Percentiles rank a stretch among this genome's conserved stretches.
phyloP scores from a whole-genome alignment of 2,329 filamentous ascomycete species.

The Rosellinia necatrix region DNA sequence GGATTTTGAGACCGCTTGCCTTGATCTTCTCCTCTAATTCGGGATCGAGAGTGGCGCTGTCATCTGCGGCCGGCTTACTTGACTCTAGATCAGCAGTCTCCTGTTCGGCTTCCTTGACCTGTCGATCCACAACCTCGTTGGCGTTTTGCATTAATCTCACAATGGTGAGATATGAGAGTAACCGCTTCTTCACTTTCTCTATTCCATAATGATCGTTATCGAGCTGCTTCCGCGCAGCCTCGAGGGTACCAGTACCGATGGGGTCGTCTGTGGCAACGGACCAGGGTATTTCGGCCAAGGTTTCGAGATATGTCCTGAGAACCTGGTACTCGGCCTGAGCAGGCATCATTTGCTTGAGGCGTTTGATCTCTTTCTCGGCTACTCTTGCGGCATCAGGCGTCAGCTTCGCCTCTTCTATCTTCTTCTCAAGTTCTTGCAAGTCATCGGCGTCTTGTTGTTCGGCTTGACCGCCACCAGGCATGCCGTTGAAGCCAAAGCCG shows the following conservation, averaged over 20 bases:
- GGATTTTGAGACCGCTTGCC: constrained; percentile 65
- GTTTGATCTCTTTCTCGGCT: constrained; percentile 85
- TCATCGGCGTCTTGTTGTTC: constrained; percentile 87
- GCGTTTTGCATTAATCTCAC: constrained; percentile 90
- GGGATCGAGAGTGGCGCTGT: constrained; percentile 40
- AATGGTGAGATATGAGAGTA: constrained; percentile 96
- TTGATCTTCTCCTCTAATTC: constrained; percentile 48
- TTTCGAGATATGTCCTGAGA: constrained; percentile 90
- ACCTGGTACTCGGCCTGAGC: constrained; percentile 96
- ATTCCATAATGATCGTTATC: constrained; percentile 96
- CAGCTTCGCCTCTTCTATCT: constrained; percentile 78
- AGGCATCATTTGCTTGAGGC: constrained; percentile 93
- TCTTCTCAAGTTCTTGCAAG: constrained; percentile 88
- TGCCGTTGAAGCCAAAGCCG: constrained; percentile 43
- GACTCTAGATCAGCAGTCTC: constrained; percentile 53
- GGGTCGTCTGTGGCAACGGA: constrained; percentile 81
- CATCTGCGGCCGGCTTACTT: constrained; percentile 44
- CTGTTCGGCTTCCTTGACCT: constrained; percentile 71
- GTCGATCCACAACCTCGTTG: constrained; percentile 79
- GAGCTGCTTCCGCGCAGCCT: constrained; percentile 82
- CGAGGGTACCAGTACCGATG: constrained; percentile 78
- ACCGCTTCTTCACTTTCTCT: constrained; percentile 94
- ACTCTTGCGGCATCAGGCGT: constrained; percentile 85
- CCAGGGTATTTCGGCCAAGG: constrained; percentile 93
- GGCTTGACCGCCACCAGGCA: constrained; percentile 54